Conservation (phyloP, 106 monocot species). For the Allium fistulosum region DNA sequence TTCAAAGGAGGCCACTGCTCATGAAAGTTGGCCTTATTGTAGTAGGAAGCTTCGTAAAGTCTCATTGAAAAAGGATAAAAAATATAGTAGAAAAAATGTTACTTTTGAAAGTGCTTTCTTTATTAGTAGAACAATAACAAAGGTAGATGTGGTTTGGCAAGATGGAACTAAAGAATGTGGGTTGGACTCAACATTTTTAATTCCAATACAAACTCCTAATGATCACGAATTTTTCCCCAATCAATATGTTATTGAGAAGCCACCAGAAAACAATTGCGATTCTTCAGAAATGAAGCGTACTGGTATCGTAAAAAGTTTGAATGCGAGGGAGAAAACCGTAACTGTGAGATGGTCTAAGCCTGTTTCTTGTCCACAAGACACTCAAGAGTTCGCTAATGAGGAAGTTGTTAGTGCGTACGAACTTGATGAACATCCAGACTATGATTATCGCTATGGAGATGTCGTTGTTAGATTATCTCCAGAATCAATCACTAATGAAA, state of each 20-base stretch:
- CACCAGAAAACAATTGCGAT: constrained; percentile 57
- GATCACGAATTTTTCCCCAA: constrained; percentile 97
- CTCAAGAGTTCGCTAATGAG: constrained; percentile 52
- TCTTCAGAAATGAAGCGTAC: constrained; percentile 42
- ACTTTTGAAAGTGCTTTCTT: constrained; percentile 70
- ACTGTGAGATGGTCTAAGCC: constrained; percentile 80
- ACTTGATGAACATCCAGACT: constrained; percentile 90
- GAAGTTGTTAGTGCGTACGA: constrained; percentile 96
- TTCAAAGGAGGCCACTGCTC: constrained; percentile 31
- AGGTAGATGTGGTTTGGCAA: constrained; percentile 92
- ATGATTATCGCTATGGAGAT: constrained; percentile 93
- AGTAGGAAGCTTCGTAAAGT: constrained; percentile 67
- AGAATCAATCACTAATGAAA: constrained; percentile 21
- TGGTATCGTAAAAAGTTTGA: constrained; percentile 75
- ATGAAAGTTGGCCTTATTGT: constrained; percentile 43
- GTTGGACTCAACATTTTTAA: constrained; percentile 53
- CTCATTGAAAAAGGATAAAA: constrained; percentile 55
- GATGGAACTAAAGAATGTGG: constrained; percentile 67
- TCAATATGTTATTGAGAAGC: constrained; percentile 87
- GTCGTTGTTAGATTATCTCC: constrained; percentile 88
- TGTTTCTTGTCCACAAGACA: constrained; percentile 46
- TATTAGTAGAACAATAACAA: constrained; percentile 62
- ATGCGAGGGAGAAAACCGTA: constrained; percentile 77
- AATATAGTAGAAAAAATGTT: constrained; percentile 46
- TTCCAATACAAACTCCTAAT: constrained; percentile 71